phyloP scores from a whole-genome alignment of 2,329 filamentous ascomycete genomes.

The Cadophora gregata region DNA sequence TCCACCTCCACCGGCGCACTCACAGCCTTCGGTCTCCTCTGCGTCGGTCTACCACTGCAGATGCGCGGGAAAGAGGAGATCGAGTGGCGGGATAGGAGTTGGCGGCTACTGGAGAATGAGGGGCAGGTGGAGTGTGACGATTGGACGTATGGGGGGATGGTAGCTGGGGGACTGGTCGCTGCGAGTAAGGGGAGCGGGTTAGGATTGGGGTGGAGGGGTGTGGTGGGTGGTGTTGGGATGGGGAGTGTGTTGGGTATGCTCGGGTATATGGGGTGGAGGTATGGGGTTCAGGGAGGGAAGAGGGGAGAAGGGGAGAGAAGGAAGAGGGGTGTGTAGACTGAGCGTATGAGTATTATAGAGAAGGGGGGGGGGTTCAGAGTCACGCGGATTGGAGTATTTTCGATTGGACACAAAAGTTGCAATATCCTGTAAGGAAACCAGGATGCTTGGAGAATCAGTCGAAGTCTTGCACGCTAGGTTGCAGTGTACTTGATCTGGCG shows the following conservation, averaged over 20 bases:
- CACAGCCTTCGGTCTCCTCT: slow-evolving; percentile 52
- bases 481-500: neutral
- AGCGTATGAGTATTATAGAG: neutral
- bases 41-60: slow-evolving; percentile 50
- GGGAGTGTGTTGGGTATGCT: slow-evolving; percentile 57
- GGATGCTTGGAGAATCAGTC: too few species aligned
- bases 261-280: slow-evolving; percentile 56
- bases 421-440: too few species aligned
- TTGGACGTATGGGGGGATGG: slow-evolving; percentile 56
- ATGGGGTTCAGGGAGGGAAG: slow-evolving; percentile 54
- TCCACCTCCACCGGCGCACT: slow-evolving; percentile 53
- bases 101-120: slow-evolving; percentile 63
- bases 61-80: slow-evolving; percentile 64
- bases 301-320: slow-evolving; percentile 47
- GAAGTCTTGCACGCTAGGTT: too few species aligned
- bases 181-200: slow-evolving; percentile 41
- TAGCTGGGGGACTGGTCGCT: slow-evolving; percentile 44
- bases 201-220: slow-evolving; percentile 50
- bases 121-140: slow-evolving; percentile 64
- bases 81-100: slow-evolving; percentile 69
- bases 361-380: too few species aligned
- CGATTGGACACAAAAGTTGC: neutral
- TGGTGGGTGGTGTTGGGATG: slow-evolving; percentile 52
- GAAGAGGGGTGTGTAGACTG: neutral
- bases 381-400: neutral